These are phyloP conservation scores for Thraustochytrium sp. DNA, from an alignment of 352 stramenopile genomes.

Conservation along the genomic window DNA sequence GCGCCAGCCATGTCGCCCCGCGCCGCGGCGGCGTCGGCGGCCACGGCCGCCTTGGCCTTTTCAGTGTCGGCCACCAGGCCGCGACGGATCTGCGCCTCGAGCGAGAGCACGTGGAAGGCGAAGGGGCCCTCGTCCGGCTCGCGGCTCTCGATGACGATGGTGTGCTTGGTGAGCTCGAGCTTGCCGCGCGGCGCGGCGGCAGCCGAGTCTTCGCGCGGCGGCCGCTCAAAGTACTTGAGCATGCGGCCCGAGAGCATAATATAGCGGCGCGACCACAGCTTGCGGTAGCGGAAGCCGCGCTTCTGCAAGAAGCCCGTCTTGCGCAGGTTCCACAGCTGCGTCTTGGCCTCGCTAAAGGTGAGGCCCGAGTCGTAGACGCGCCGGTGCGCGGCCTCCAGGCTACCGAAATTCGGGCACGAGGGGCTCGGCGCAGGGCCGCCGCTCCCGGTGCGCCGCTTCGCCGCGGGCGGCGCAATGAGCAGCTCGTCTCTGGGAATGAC, in stretches of 20 bases:
- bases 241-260: slow-evolving; percentile 24
- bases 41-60: background rate
- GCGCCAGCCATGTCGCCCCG: background rate
- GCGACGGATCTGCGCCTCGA: background rate
- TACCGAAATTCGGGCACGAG: slow-evolving; percentile 39
- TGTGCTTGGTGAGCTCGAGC: slow-evolving; percentile 37
- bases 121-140: background rate
- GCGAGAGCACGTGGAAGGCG: slow-evolving; percentile 7
- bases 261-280: slow-evolving; percentile 23
- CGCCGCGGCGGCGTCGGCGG: background rate
- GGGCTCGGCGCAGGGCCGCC: background rate
- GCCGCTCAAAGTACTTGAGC: slow-evolving; percentile 31
- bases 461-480: background rate
- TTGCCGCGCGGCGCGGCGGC: background rate
- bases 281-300: slow-evolving; percentile 31
- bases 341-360: slow-evolving; percentile 40
- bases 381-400: slow-evolving; percentile 18
- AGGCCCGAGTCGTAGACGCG: slow-evolving; percentile 33
- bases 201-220: background rate
- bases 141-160: background rate
- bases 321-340: slow-evolving; percentile 24
- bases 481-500: slow-evolving; percentile 7
- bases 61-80: background rate
- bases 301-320: slow-evolving; percentile 27
- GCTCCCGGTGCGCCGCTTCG: background rate